Evolutionary conservation across 257 asterid genomes (phyloP), one percentile per base, ranked within the genome.

Genomic region (Scutellaria baicalensis): DNA sequence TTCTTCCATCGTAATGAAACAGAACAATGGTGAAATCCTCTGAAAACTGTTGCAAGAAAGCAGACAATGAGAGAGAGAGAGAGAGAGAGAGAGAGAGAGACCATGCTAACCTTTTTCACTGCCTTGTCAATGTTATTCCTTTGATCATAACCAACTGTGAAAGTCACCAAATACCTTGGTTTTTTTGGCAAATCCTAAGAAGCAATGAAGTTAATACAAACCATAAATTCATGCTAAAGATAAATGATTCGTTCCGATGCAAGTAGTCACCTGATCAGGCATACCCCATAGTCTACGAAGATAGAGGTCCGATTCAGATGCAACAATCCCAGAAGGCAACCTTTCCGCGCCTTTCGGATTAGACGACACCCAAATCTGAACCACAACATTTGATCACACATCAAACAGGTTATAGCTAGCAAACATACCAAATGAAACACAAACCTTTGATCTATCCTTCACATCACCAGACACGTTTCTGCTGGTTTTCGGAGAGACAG

Each of bases 321-420:
- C 90, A 62, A 91, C 72, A 7, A 93, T 83, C 12, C 72, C 81
- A 2, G 94, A 80, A 33, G 96, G 94, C 79, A 89, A 76, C 72
- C 81, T 78, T 66, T 92, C 96, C 3, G 97, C 95, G 21, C 98
- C 98, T 87, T 54, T 84, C 5, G 98, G 98, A 68, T 90, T 92
- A 14, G 88, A 83, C 23, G 92, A 78, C 6, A 72, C 85, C 96
- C 98, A 92, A 33, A 73, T 64, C 79, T 73, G 72, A 50, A 62
- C 20, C 70, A 33, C 44, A n/a, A 57, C 40, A 60, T 9, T 8
- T 9, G 7, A 56, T 31, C 51, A 40, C 13, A 51, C 43, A 14
- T 14, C 5, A 7, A 38, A 27, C 35, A 17, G 3, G 18, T 59
- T 4, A 13, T 4, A 13, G 10, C 36, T 38, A 16, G 12, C 1